Evolutionary conservation across 176 grass and related monocot species (phyloP).

Genomic region (Stipa capillata): DNA sequence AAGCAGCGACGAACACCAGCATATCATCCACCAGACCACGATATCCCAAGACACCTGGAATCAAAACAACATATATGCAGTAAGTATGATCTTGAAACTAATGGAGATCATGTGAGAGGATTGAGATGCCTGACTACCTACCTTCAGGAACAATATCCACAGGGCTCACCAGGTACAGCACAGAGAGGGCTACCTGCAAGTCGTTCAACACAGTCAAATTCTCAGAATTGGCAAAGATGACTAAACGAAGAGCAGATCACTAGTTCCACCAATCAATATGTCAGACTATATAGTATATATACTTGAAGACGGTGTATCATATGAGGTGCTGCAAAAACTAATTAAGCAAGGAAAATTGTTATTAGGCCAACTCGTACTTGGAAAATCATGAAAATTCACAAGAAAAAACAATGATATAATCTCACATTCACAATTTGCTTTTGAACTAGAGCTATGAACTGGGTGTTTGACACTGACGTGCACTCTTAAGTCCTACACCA

Average conservation of each 20-base stretch:
- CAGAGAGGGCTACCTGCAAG: background rate
- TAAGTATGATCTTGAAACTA: background rate
- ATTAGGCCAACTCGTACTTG: background rate
- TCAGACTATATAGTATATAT: background rate
- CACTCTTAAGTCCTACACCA: background rate
- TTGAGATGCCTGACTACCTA: background rate
- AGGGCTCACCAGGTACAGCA: background rate
- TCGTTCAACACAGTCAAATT: background rate
- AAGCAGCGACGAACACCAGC: background rate
- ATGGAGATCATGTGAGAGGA: background rate
- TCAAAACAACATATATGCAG: background rate
- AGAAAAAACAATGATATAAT: background rate
- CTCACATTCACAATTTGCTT: background rate
- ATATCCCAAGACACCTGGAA: background rate
- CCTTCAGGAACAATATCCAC: constrained; percentile 1
- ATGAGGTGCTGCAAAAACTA: background rate
- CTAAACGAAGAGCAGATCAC: background rate
- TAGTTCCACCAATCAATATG: background rate
- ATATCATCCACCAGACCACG: constrained; percentile 5
- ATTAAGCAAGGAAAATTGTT: background rate
- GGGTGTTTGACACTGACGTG: background rate
- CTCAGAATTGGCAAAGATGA: background rate
- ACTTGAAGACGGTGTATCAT: background rate
- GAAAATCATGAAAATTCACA: background rate
- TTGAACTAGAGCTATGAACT: background rate